Evolutionary conservation across 805 yeast genomes (phyloP).

Genomic region (Sugiyamaella americana): DNA sequence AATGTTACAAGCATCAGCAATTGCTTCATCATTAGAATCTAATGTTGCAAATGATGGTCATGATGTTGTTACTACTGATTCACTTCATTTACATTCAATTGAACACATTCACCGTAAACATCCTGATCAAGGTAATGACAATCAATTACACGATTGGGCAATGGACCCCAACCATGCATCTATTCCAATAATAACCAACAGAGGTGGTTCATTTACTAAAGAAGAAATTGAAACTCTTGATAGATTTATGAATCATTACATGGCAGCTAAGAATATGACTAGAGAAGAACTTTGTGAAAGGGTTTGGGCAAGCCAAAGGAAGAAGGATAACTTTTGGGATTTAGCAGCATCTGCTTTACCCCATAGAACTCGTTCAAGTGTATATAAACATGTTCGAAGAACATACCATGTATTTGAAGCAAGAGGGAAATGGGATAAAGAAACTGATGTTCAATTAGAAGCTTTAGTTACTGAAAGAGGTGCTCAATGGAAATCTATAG

Average conservation of each 20-base stretch:
- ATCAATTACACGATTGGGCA: conserved; percentile 1
- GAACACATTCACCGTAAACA: conserved; percentile 1
- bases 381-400: conserved; percentile 88
- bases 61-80: conserved; percentile 5
- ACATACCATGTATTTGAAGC: conserved; percentile 81
- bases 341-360: conserved; percentile 72
- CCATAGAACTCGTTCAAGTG: conserved; percentile 77
- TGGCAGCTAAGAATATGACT: conserved; percentile 53
- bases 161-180: neutral
- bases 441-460: conserved; percentile 66
- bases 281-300: conserved; percentile 70
- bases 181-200: neutral
- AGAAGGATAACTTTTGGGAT: conserved; percentile 89
- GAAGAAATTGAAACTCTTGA: conserved; percentile 71
- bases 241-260: conserved; percentile 63
- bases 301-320: conserved; percentile 80
- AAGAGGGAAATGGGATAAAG: conserved; percentile 85
- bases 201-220: conserved; percentile 43
- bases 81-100: neutral
- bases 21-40: conserved; percentile 6
- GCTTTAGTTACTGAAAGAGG: conserved; percentile 58
- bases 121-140: neutral
- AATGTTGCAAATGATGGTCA: neutral
- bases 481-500: conserved; percentile 86
- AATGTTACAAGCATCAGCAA: conserved; percentile 18